Conservation (phyloP, 441 rosid genomes). For the Syzygium syzygioides region DNA sequence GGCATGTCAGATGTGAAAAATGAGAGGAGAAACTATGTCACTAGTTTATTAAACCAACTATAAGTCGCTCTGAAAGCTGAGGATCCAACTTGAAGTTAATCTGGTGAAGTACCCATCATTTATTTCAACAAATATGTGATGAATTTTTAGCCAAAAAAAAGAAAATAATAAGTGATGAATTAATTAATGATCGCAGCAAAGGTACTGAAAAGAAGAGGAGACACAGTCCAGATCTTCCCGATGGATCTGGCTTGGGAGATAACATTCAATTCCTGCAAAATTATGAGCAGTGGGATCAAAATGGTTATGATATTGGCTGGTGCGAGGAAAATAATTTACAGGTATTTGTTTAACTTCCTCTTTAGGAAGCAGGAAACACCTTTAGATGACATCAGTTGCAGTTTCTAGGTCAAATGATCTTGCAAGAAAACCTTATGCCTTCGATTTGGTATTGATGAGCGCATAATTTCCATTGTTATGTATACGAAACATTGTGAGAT, state of each 20-base stretch:
- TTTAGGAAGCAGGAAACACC: background rate
- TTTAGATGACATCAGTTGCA: background rate
- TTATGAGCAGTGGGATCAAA: slow-evolving; percentile 72
- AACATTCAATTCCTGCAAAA: slow-evolving; percentile 91
- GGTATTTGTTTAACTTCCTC: slow-evolving; percentile 33
- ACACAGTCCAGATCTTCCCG: slow-evolving; percentile 64
- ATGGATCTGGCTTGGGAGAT: slow-evolving; percentile 94
- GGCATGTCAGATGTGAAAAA: background rate
- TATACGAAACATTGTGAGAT: background rate
- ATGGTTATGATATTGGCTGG: slow-evolving; percentile 67
- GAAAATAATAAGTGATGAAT: background rate
- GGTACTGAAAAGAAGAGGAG: slow-evolving; percentile 78
- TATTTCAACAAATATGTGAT: background rate
- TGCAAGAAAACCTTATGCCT: background rate
- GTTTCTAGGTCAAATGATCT: background rate
- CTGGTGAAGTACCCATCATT: background rate
- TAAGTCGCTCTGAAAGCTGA: background rate
- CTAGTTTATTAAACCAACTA: background rate
- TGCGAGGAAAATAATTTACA: slow-evolving; percentile 71
- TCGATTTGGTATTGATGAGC: background rate
- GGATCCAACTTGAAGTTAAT: background rate
- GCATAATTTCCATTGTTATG: background rate
- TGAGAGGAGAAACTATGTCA: background rate
- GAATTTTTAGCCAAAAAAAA: no score
- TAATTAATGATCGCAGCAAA: slow-evolving; percentile 33